Percentiles rank a stretch among this genome's conserved stretches.
These are phyloP conservation scores for Protostelium mycophagum DNA, from an alignment of 78 protist species.

Conservation along the genomic window DNA sequence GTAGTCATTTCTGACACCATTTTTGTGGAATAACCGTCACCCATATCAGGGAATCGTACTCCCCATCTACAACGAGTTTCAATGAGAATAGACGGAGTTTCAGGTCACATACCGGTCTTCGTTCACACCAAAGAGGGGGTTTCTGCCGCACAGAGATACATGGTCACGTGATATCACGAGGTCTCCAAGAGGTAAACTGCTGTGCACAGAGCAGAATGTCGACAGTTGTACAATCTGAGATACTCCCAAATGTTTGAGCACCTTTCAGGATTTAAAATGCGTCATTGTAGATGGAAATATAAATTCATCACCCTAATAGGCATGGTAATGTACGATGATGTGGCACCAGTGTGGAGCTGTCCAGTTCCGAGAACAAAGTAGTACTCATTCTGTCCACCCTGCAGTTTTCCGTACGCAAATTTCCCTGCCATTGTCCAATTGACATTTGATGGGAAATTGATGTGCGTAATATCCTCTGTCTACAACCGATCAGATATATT, in stretches of 20 bases:
- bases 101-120: neutral
- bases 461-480: neutral
- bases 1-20: neutral
- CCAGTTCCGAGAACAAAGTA: neutral
- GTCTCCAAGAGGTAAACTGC: neutral
- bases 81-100: neutral
- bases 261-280: neutral
- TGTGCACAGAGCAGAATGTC: conserved; percentile 1
- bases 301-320: neutral
- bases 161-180: conserved; percentile 10
- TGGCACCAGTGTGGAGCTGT: neutral
- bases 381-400: neutral
- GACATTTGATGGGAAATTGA: neutral
- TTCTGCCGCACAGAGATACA: conserved; percentile 17
- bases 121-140: conserved; percentile 29
- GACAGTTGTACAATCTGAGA: neutral
- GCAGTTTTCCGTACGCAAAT: neutral
- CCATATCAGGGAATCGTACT: conserved; percentile 27
- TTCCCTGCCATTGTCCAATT: neutral
- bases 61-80: neutral
- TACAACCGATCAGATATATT: neutral
- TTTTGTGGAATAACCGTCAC: conserved; percentile 5
- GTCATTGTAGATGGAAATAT: too few species aligned
- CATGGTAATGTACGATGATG: neutral
- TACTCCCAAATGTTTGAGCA: neutral